A percentile compares a stretch with the other conserved stretches of the same genome.
These are phyloP conservation scores for Metschnikowia colocasiae DNA, from an alignment of 805 yeast species.

Conservation along the genomic window DNA sequence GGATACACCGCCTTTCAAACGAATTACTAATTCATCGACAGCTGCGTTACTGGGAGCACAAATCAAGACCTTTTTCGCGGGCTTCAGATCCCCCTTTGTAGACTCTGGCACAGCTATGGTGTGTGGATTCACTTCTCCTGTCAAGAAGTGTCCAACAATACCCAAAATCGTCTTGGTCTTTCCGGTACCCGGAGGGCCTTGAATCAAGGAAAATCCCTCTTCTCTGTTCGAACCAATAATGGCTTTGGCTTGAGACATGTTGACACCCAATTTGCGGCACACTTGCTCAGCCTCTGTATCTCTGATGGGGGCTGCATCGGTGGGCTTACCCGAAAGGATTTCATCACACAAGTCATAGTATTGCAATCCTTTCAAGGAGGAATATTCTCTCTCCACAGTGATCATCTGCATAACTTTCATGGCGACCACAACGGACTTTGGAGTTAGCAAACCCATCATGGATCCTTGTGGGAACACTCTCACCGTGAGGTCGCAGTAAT, in stretches of 20 bases:
- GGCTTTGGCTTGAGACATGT: constrained; percentile 88
- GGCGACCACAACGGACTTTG: constrained; percentile 61
- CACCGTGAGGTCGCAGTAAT: constrained; percentile 70
- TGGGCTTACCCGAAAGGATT: constrained; percentile 66
- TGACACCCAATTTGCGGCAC: constrained; percentile 54
- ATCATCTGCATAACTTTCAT: constrained; percentile 81
- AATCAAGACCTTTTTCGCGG: constrained; percentile 58
- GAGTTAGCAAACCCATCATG: constrained; percentile 54
- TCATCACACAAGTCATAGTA: constrained; percentile 73
- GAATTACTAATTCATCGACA: constrained; percentile 86
- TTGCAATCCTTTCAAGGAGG: constrained; percentile 75
- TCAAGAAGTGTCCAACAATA: constrained; percentile 71
- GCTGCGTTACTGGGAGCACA: constrained; percentile 99
- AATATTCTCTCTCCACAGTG: constrained; percentile 89
- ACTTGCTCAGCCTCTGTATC: constrained; percentile 41
- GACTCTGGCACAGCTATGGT: constrained; percentile 22
- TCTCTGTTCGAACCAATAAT: constrained; percentile 65
- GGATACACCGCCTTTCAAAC: constrained; percentile 70
- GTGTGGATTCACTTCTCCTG: constrained; percentile 14
- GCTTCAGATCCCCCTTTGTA: constrained; percentile 28
- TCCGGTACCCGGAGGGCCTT: constrained; percentile 99
- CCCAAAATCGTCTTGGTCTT: constrained; percentile 96
- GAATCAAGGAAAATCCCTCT: constrained; percentile 84
- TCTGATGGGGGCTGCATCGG: constrained; percentile 33
- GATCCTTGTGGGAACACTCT: constrained; percentile 57